A percentile compares a stretch with the other conserved stretches of the same genome.
These are phyloP conservation scores for Tolypocladium nubicola DNA, from an alignment of 2,329 filamentous ascomycete species.

Conservation along the genomic window DNA sequence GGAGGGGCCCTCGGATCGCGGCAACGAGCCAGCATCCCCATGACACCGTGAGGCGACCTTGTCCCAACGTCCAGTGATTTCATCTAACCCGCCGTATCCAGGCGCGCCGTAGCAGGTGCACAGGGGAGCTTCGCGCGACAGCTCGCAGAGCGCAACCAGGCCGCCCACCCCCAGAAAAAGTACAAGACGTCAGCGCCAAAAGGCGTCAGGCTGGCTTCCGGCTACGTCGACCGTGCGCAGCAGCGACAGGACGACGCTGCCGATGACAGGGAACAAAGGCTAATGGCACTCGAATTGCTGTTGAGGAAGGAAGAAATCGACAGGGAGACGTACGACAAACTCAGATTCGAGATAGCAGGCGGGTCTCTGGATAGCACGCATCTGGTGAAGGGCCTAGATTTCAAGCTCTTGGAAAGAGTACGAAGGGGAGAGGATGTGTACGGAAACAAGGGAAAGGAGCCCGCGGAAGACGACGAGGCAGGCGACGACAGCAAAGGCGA, in stretches of 20 bases:
- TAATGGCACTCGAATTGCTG: slow-evolving; percentile 72
- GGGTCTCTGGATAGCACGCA: slow-evolving; percentile 75
- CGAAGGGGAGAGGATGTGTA: slow-evolving; percentile 59
- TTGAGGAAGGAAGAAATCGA: slow-evolving; percentile 80
- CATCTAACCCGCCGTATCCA: slow-evolving; percentile 21
- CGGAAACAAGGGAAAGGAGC: slow-evolving; percentile 23
- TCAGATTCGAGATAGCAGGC: slow-evolving; percentile 68
- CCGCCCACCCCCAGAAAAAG: slow-evolving; percentile 52
- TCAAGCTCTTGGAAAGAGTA: slow-evolving; percentile 63
- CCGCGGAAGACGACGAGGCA: slow-evolving; percentile 13
- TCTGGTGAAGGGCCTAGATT: slow-evolving; percentile 85
- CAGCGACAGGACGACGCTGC: slow-evolving; percentile 43
- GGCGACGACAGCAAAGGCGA: neutral
- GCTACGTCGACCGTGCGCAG: slow-evolving; percentile 76
- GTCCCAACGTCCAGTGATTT: neutral
- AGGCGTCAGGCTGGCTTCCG: slow-evolving; percentile 66
- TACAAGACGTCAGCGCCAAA: slow-evolving; percentile 73
- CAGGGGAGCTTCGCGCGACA: slow-evolving; percentile 73
- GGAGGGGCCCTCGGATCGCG: slow-evolving; percentile 60
- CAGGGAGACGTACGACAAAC: slow-evolving; percentile 62
- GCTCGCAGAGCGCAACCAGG: slow-evolving; percentile 60
- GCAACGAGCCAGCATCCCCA: slow-evolving; percentile 72
- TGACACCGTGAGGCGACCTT: slow-evolving; percentile 66
- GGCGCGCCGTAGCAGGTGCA: slow-evolving; percentile 48
- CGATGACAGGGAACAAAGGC: slow-evolving; percentile 48